These are phyloP conservation scores for Cercospora zeae-maydis DNA, from an alignment of 2,329 filamentous ascomycete species.

Conservation along the genomic window DNA sequence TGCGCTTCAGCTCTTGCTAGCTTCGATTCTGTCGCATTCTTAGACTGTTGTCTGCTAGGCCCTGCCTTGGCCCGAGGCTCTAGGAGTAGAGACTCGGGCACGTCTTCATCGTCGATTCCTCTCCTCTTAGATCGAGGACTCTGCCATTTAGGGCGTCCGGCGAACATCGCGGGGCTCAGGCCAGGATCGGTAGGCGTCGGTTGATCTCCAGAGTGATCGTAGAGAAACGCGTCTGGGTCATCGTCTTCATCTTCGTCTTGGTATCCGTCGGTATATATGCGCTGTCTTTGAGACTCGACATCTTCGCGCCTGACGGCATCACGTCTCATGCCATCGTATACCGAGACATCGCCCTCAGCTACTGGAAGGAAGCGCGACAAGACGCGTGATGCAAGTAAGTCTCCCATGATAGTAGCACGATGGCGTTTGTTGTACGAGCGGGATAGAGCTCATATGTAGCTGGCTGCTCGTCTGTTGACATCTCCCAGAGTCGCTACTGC, in stretches of 20 bases:
- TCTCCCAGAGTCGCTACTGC: neutral
- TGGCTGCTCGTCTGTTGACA: conserved; percentile 5
- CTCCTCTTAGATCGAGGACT: conserved; percentile 30
- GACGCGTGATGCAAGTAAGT: conserved; percentile 53
- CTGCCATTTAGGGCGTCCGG: conserved; percentile 41
- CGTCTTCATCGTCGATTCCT: conserved; percentile 57
- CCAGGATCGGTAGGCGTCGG: conserved; percentile 39
- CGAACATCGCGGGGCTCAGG: conserved; percentile 40
- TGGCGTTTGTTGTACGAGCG: neutral
- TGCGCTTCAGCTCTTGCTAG: conserved; percentile 40
- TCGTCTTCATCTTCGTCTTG: conserved; percentile 51
- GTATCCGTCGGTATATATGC: conserved; percentile 45
- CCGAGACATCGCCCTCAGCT: conserved; percentile 38
- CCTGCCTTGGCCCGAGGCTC: conserved; percentile 45
- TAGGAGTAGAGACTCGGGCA: conserved; percentile 60
- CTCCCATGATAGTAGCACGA: conserved; percentile 15
- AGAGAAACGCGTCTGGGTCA: conserved; percentile 55
- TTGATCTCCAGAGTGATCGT: conserved; percentile 41
- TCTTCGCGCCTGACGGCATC: conserved; percentile 38
- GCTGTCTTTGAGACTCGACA: conserved; percentile 45
- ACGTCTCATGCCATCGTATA: conserved; percentile 44
- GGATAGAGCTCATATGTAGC: neutral
- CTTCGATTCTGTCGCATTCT: conserved; percentile 12
- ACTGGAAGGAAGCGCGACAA: conserved; percentile 49
- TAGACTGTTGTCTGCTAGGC: conserved; percentile 13